Conservation (phyloP, 176 grass and related monocot genomes). For the Oryza punctata region DNA sequence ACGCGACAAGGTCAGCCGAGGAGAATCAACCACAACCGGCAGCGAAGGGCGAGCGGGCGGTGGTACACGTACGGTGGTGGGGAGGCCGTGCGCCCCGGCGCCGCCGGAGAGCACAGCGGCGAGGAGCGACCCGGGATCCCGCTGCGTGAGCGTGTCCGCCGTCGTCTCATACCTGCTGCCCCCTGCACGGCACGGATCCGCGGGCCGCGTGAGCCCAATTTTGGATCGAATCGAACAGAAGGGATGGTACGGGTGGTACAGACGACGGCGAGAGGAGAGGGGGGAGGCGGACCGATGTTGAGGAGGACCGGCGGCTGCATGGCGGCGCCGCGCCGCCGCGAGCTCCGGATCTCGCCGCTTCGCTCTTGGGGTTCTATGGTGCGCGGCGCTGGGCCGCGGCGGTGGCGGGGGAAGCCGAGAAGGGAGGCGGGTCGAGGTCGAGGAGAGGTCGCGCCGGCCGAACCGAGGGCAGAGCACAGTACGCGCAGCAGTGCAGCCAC, state of each 20-base stretch:
- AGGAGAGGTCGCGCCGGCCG: background rate
- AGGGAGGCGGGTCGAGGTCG: background rate
- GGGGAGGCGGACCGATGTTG: slow-evolving; percentile 37
- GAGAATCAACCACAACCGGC: background rate
- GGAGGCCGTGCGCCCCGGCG: slow-evolving; percentile 33
- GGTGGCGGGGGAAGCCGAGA: background rate
- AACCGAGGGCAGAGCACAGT: too few relatives aligned
- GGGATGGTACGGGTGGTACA: background rate
- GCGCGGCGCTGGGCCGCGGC: background rate
- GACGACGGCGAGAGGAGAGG: background rate
- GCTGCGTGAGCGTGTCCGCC: slow-evolving; percentile 56
- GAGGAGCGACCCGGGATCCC: slow-evolving; percentile 52
- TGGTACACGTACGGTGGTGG: slow-evolving; percentile 34
- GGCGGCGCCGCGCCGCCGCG: background rate
- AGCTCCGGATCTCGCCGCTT: background rate
- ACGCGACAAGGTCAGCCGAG: background rate
- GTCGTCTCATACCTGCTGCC: slow-evolving; percentile 49
- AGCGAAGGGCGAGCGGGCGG: background rate
- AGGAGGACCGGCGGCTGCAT: slow-evolving; percentile 28
- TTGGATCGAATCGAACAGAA: background rate
- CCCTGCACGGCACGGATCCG: slow-evolving; percentile 40
- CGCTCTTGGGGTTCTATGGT: background rate
- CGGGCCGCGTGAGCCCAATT: too few relatives aligned
- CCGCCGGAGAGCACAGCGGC: slow-evolving; percentile 46
- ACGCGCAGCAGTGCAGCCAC: too few relatives aligned